Base-by-base conservation (phyloP, 768 basidiomycete species). In the Rhodosporidiobolus sp. region DNA sequence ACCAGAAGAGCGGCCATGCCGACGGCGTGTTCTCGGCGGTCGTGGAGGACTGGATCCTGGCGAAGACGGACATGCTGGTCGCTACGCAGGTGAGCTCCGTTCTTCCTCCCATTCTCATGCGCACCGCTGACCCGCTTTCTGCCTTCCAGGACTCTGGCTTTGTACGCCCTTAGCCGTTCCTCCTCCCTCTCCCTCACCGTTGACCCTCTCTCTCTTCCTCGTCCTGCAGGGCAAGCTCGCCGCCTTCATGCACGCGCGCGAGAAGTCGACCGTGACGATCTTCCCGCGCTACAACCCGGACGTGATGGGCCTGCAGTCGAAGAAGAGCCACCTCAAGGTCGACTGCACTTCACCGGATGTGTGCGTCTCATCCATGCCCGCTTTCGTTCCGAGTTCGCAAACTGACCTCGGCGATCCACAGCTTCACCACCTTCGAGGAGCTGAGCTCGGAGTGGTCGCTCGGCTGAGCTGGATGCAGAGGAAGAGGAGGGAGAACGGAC, bases 41-140 rank as follows among this genome's bases (percentile, higher is more conserved):
- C 11, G 68, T 74, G 32, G 73, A 74, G 46, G 73, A 74, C 46
- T 74, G 68, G 68, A 64, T 74, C 30, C 38, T 74, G 45, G 59
- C 53, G 9, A 70, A 70, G 63, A 67, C 73, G 2, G 73, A 74
- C 30, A 67, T 67, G 56, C 55, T 70, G 24, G 73, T 74, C 34
- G 68, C 68, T 8, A 74, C 73, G 12, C 73, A 74, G 55, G 70
- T 61, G 22, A 46, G 64, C n/a, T 26, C 45, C 24, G 10, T n/a
- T 28, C 50, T 30, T 59, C 3, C 32, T n/a, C 4, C 38, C 34
- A 32, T 19, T 20, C 8, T 12, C 6, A 0, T 0, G 12, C 0
- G 2, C 7, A 1, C 16, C 2, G 24, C 50, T 53, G 50, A 53
- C 52, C 17, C 22, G 0, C 24, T 16, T n/a, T n/a, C 9, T 14